Base-by-base conservation (phyloP, 1,284 basidiomycete genomes). In the Microbotryum intermedium region DNA sequence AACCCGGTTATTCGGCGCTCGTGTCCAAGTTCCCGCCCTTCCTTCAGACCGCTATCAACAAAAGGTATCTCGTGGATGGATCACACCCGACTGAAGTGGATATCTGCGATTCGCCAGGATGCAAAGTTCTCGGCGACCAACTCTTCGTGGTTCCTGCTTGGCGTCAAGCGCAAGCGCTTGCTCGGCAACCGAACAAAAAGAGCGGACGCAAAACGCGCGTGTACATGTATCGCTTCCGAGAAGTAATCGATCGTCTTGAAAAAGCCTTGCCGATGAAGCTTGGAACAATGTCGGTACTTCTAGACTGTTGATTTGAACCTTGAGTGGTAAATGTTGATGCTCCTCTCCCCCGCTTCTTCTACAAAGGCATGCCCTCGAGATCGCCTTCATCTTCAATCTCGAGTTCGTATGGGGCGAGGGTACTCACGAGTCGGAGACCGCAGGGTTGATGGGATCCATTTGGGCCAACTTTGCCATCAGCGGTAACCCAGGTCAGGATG, bases 71-170 rank as follows among this genome's bases (percentile, higher is more conserved):
- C 42, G 21, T n/a, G 7, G 25, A 16, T 34, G n/a, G 10, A 8
- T 3, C 20, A 34, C 13, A 6, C 18, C 23, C 23, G 2, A 16
- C 39, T 9, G 18, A 25, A 7, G 26, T 46, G 26, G n/a, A 45
- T 26, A 29, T 53, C 45, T 42, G 26, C 16, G 16, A 23, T 5
- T 20, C 55, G 4, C 65, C 65, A 18, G 62, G 53, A 2, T 26
- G 50, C 7, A 48, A 50, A 6, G 25, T 67, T 18, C 25, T 67
- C 29, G 55, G 58, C 13, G 65, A 64, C 49, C 55, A 62, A 29
- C 39, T 67, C 29, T 67, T 67, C 20, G 60, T 67, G 42, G 51
- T 62, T 39, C 65, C 65, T 5, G 58, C 61, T 1, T 62, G 47
- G 51, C 55, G 62, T 20, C 58, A 60, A 21, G 65, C 65, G 4